Conservation (phyloP, 352 stramenopile genomes). For the Phytopythium litorale region DNA sequence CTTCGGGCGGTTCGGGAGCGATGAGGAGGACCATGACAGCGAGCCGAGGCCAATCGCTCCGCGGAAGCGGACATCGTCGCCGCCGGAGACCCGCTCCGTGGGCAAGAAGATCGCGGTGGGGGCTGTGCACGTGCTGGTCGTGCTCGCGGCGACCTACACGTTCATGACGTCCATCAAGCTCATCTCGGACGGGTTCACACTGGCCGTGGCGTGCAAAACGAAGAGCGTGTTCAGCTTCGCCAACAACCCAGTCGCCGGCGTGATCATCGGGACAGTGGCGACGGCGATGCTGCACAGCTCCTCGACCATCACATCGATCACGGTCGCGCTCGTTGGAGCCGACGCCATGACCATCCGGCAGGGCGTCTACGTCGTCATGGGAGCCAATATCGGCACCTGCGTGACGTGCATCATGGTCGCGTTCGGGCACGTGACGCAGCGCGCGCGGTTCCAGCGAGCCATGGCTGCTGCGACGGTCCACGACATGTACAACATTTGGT, state of each 20-base stretch:
- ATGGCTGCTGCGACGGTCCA: slow-evolving; percentile 55
- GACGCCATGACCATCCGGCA: slow-evolving; percentile 70
- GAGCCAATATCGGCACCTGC: slow-evolving; percentile 89
- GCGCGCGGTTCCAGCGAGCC: slow-evolving; percentile 55
- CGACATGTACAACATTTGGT: slow-evolving; percentile 90
- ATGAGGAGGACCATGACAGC: neutral
- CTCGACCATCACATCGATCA: slow-evolving; percentile 80
- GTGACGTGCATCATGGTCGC: slow-evolving; percentile 91
- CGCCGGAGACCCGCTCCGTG: neutral
- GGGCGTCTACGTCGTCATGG: slow-evolving; percentile 91
- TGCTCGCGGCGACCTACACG: slow-evolving; percentile 66
- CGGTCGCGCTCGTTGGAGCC: slow-evolving; percentile 62
- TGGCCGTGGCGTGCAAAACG: slow-evolving; percentile 60
- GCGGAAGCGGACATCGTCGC: neutral
- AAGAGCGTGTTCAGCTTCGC: slow-evolving; percentile 70
- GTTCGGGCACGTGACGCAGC: slow-evolving; percentile 82
- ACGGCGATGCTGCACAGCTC: slow-evolving; percentile 74
- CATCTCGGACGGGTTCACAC: slow-evolving; percentile 68
- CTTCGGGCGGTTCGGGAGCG: neutral
- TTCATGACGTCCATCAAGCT: slow-evolving; percentile 82
- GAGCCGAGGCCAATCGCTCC: neutral
- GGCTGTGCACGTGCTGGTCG: slow-evolving; percentile 1
- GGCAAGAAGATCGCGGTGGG: slow-evolving; percentile 10
- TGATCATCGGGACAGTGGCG: slow-evolving; percentile 75
- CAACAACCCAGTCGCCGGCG: slow-evolving; percentile 65